Base-by-base conservation (phyloP, 192 early-diverging fungal genomes). In the Umbelopsis sp. region DNA sequence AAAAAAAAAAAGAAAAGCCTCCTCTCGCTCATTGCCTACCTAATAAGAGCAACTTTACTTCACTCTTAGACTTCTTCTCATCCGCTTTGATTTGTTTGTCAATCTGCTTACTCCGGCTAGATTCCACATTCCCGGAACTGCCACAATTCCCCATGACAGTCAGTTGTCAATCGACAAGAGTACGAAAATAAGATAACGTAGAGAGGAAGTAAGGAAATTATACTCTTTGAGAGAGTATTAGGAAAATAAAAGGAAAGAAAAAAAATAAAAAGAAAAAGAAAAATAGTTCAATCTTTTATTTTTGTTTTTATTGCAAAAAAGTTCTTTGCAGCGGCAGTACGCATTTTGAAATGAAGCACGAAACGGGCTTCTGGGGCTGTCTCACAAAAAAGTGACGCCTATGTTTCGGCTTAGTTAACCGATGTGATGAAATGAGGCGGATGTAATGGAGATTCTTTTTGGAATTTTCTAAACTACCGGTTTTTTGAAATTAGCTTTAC, bases 31-130 rank as follows among this genome's bases (percentile, higher is more conserved):
- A 44, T 5, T 44, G 12, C 69, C 32, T 73, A 77, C 76, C 76
- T 59, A 80, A 34, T 29, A 80, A 44, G 21, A 80, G 31, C 24
- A 80, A 44, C 51, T 80, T 80, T 17, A 80, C 75, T 70, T 80
- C 79, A 50, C 52, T 73, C 44, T 76, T 75, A 34, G 70, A 47
- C 36, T 70, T 44, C 62, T 80, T 80, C 45, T 80, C 71, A 41
- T 80, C 79, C 3, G 5, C 14, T 44, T 80, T 80, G 14, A 80
- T 31, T 50, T 74, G 70, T 62, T 76, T 71, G 49, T 76, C 72
- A 43, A 80, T 80, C 10, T 34, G 65, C 24, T 67, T 66, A 62
- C 68, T 73, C 26, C 26, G 22, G 16, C 32, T 36, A 21, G 62
- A 25, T n/a, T 43, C 54, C 21, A 50, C 38, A 65, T 59, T 49